Conservation (phyloP, 2,329 filamentous ascomycete genomes). For the Colletotrichum higginsianum region DNA sequence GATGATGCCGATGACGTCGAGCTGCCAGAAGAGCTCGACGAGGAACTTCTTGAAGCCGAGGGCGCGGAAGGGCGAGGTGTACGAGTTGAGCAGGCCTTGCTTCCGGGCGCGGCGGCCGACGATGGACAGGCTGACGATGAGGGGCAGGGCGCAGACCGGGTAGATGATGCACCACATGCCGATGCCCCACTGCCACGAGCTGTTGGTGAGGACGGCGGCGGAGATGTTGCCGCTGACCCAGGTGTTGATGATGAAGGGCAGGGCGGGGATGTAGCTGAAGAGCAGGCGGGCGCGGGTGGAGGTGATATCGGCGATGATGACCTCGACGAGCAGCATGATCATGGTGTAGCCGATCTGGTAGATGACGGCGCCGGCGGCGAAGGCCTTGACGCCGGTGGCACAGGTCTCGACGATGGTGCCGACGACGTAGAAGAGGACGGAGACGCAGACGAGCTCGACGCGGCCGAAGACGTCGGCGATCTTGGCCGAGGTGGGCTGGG, state of each 20-base stretch:
- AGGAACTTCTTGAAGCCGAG: slow-evolving; percentile 52
- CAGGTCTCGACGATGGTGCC: slow-evolving; percentile 71
- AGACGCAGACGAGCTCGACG: slow-evolving; percentile 70
- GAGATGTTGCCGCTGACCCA: slow-evolving; percentile 75
- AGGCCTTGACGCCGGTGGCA: slow-evolving; percentile 63
- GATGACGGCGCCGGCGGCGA: slow-evolving; percentile 70
- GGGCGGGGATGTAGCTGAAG: slow-evolving; percentile 74
- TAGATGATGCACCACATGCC: slow-evolving; percentile 78
- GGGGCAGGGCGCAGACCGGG: slow-evolving; percentile 66
- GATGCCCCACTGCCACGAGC: slow-evolving; percentile 74
- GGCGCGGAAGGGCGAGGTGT: slow-evolving; percentile 51
- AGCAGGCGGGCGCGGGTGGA: slow-evolving; percentile 74
- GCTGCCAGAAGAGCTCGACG: slow-evolving; percentile 62
- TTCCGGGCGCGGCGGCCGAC: slow-evolving; percentile 68
- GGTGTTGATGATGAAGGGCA: slow-evolving; percentile 75
- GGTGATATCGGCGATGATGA: slow-evolving; percentile 75
- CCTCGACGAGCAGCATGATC: slow-evolving; percentile 73
- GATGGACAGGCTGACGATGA: slow-evolving; percentile 66
- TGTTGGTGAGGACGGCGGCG: slow-evolving; percentile 60
- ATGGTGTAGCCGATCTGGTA: slow-evolving; percentile 77
- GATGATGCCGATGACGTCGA: slow-evolving; percentile 62
- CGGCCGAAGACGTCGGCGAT: slow-evolving; percentile 76
- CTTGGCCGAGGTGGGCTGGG: slow-evolving; percentile 70
- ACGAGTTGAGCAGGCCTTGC: slow-evolving; percentile 60
- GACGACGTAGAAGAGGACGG: slow-evolving; percentile 73